Evolutionary conservation across 2,329 filamentous ascomycete genomes (phyloP).

Genomic region (Simplicillium sp.): DNA sequence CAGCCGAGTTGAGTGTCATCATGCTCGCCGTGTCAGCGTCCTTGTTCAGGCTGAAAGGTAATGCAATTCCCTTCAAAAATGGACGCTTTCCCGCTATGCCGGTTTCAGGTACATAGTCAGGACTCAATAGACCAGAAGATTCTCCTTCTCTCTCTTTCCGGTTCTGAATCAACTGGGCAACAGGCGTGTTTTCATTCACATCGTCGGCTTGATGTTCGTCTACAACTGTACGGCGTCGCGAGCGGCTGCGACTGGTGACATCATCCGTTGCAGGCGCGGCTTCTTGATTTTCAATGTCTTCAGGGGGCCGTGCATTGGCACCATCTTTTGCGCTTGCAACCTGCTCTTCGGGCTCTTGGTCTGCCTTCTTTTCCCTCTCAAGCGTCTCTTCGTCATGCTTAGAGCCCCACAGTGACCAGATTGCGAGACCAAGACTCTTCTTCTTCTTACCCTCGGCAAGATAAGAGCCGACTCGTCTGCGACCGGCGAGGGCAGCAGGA

Average conservation of each 20-base stretch:
- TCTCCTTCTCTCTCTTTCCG: conserved; percentile 27
- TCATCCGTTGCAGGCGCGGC: conserved; percentile 13
- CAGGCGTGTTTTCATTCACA: conserved; percentile 29
- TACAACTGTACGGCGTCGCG: conserved; percentile 34
- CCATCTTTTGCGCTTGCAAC: conserved; percentile 29
- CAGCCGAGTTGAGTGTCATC: conserved; percentile 48
- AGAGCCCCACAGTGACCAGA: conserved; percentile 84
- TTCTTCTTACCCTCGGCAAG: conserved; percentile 44
- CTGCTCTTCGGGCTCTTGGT: conserved; percentile 21
- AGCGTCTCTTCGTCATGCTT: conserved; percentile 78
- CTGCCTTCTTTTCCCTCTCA: conserved; percentile 43
- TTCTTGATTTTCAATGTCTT: conserved; percentile 30
- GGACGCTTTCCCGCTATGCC: conserved; percentile 53
- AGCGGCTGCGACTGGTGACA: conserved; percentile 25
- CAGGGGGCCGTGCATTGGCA: background rate
- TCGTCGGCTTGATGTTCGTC: conserved; percentile 38
- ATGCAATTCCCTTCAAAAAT: conserved; percentile 57
- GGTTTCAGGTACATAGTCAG: conserved; percentile 32
- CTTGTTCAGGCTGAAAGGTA: conserved; percentile 61
- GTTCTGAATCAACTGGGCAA: conserved; percentile 31
- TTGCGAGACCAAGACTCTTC: conserved; percentile 64
- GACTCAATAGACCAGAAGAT: conserved; percentile 32
- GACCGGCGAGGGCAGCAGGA: conserved; percentile 70
- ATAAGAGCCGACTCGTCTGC: conserved; percentile 37
- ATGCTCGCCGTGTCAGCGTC: conserved; percentile 61